Percentiles rank a stretch among this genome's conserved stretches.
Evolutionary conservation across 2,329 filamentous ascomycete genomes (phyloP).

Genomic region (Monosporascus sp.): DNA sequence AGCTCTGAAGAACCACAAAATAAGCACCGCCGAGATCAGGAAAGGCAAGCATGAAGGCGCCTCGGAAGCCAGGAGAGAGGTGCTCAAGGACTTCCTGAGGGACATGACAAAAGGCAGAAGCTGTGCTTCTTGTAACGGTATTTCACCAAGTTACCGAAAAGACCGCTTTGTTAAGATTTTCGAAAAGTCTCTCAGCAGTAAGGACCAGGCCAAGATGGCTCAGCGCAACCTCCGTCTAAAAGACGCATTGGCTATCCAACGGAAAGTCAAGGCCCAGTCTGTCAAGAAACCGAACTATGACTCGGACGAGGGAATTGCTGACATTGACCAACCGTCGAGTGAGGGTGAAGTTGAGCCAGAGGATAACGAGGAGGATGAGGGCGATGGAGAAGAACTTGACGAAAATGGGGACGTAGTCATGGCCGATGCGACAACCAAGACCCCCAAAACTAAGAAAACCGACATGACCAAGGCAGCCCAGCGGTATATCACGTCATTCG

Average conservation of each 20-base stretch:
- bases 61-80: slow-evolving; percentile 65
- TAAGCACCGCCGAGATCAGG: slow-evolving; percentile 43
- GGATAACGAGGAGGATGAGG: slow-evolving; percentile 36
- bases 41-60: slow-evolving; percentile 78
- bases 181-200: slow-evolving; percentile 68
- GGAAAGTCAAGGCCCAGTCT: slow-evolving; percentile 25
- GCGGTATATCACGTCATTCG: slow-evolving; percentile 74
- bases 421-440: slow-evolving; percentile 40
- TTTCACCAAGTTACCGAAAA: slow-evolving; percentile 81
- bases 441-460: slow-evolving; percentile 29
- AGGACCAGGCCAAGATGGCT: slow-evolving; percentile 73
- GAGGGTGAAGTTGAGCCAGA: slow-evolving; percentile 36
- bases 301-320: slow-evolving; percentile 65
- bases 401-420: slow-evolving; percentile 55
- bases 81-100: slow-evolving; percentile 78
- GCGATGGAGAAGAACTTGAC: slow-evolving; percentile 42
- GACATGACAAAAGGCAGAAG: slow-evolving; percentile 64
- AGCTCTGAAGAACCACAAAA: slow-evolving; percentile 57
- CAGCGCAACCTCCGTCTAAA: slow-evolving; percentile 60
- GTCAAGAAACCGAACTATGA: slow-evolving; percentile 37
- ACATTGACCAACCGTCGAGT: slow-evolving; percentile 50
- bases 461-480: slow-evolving; percentile 41
- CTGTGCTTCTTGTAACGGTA: slow-evolving; percentile 62
- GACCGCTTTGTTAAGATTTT: slow-evolving; percentile 93
- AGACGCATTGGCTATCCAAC: slow-evolving; percentile 61